Percentiles rank a stretch among this genome's conserved stretches.
Evolutionary conservation across 2,329 filamentous ascomycete genomes (phyloP).

Genomic region (Nectriaceae sp.): DNA sequence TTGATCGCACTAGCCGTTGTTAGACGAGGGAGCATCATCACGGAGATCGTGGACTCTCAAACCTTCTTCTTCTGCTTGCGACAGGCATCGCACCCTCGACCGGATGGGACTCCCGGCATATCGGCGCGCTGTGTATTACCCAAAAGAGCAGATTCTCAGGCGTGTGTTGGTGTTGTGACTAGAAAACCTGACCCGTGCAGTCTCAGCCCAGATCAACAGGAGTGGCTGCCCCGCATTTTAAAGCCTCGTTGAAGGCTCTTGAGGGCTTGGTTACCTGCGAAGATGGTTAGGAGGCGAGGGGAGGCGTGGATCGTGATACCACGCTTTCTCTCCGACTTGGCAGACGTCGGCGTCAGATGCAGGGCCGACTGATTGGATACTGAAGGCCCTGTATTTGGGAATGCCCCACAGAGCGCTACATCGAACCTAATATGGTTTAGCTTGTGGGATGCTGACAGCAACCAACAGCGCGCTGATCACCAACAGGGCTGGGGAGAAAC

Average conservation of each 20-base stretch:
- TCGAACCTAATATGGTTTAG: conserved; percentile 18
- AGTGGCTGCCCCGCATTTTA: background rate
- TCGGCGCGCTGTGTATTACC: conserved; percentile 24
- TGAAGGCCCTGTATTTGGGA: too few species aligned
- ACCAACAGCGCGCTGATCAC: conserved; percentile 7
- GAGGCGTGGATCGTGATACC: too few species aligned
- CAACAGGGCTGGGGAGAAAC: too few species aligned
- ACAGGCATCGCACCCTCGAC: conserved; percentile 52
- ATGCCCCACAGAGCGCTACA: conserved; percentile 15
- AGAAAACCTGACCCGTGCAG: background rate
- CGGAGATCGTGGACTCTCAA: conserved; percentile 1
- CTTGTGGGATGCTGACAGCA: conserved; percentile 4
- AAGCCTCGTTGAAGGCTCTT: background rate
- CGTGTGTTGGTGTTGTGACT: background rate
- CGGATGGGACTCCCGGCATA: conserved; percentile 55
- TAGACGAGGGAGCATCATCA: background rate
- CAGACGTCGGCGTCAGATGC: too few species aligned
- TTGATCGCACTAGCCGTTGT: conserved; percentile 45
- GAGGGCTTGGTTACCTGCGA: background rate
- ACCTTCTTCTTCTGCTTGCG: conserved; percentile 57
- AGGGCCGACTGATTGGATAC: too few species aligned
- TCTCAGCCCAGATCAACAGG: background rate
- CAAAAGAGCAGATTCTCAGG: conserved; percentile 11
- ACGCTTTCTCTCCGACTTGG: too few species aligned
- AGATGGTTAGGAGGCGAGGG: background rate